These are phyloP conservation scores for Pneumocystis carinii DNA, from an alignment of 1,139 yeast species.

Conservation along the genomic window DNA sequence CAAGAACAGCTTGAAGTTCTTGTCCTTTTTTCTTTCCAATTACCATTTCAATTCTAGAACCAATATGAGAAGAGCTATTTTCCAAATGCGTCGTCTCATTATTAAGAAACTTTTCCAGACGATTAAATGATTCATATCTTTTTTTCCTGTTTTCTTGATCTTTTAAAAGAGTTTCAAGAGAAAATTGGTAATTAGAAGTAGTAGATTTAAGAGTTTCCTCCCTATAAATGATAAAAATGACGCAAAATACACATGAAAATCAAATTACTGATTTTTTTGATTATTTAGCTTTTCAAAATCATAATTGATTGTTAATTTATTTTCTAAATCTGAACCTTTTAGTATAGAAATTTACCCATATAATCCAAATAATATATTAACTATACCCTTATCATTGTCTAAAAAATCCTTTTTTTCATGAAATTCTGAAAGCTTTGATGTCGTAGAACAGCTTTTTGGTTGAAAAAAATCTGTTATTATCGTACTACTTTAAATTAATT, in stretches of 20 bases:
- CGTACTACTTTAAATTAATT: background rate
- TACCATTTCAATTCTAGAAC: background rate
- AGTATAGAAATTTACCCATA: background rate
- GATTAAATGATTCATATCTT: background rate
- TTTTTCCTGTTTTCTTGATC: background rate
- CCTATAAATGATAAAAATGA: background rate
- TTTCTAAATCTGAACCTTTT: background rate
- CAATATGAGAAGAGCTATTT: background rate
- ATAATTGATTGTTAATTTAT: background rate
- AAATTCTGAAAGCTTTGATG: background rate
- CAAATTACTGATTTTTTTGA: background rate
- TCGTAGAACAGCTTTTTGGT: background rate
- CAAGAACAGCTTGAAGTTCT: background rate
- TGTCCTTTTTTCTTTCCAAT: background rate
- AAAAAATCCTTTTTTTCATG: background rate
- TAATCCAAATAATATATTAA: background rate
- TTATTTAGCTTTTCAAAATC: background rate
- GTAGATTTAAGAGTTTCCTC: background rate
- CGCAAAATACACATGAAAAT: background rate
- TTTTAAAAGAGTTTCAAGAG: background rate
- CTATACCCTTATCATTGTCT: background rate
- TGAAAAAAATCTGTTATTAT: background rate
- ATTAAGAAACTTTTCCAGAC: background rate
- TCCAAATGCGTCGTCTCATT: background rate
- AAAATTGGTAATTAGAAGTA: background rate